These are phyloP conservation scores for Aspergillus heteromorphus DNA, from an alignment of 495 filamentous ascomycete genomes.

Conservation along the genomic window DNA sequence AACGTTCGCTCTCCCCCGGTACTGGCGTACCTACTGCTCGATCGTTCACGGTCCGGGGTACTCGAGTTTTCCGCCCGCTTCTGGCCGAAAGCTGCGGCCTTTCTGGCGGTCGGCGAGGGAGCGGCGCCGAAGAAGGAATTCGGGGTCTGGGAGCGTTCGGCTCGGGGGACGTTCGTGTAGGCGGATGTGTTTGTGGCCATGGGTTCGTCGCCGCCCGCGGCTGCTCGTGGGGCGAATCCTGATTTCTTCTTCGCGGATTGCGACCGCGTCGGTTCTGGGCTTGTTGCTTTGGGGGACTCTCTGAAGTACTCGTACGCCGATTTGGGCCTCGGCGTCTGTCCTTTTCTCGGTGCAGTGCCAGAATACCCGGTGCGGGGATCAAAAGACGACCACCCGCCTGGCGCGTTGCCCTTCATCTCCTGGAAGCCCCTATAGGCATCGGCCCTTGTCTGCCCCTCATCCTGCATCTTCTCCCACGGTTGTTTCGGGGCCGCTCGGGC, in stretches of 20 bases:
- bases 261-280: constrained; percentile 27
- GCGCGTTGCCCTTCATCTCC: constrained; percentile 51
- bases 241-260: constrained; percentile 45
- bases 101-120: constrained; percentile 38
- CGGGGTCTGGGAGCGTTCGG: constrained; percentile 29
- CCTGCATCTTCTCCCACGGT: constrained; percentile 37
- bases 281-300: constrained; percentile 23
- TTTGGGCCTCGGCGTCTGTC: constrained; percentile 27
- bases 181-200: constrained; percentile 48
- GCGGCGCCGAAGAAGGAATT: constrained; percentile 33
- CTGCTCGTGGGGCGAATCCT: constrained; percentile 49
- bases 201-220: constrained; percentile 52
- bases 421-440: constrained; percentile 64
- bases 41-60: constrained; percentile 41
- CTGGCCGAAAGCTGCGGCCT: constrained; percentile 22
- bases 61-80: constrained; percentile 15
- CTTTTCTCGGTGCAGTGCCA: constrained; percentile 23
- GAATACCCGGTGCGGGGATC: constrained; percentile 31
- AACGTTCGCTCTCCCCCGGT: constrained; percentile 65
- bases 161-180: constrained; percentile 39
- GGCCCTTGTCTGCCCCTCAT: constrained; percentile 49
- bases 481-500: constrained; percentile 38
- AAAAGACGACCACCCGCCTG: constrained; percentile 33
- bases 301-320: constrained; percentile 45
- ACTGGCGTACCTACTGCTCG: constrained; percentile 64